phyloP scores from a whole-genome alignment of 257 asterid species.

The Phtheirospermum japonicum region DNA sequence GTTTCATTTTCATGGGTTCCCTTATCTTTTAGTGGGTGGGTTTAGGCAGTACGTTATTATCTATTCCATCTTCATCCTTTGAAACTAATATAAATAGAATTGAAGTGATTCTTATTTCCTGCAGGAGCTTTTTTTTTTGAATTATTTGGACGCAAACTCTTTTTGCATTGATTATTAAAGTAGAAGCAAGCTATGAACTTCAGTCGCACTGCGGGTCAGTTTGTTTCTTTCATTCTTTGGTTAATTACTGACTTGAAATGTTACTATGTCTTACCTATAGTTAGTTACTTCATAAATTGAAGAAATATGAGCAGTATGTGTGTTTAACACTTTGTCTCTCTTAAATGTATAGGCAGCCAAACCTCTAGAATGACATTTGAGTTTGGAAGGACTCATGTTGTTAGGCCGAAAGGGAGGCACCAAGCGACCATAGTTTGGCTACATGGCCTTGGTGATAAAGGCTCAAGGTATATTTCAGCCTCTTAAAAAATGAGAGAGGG shows the following conservation, averaged over 20 bases:
- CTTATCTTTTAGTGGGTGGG: conserved; percentile 26
- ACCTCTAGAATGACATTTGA: conserved; percentile 42
- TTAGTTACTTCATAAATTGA: not conserved
- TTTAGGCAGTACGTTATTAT: conserved; percentile 18
- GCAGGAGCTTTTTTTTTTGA: conserved; percentile 36
- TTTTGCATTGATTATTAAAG: conserved; percentile 14
- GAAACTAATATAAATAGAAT: conserved; percentile 38
- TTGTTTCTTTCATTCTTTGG: conserved; percentile 22
- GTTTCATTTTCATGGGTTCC: conserved; percentile 35
- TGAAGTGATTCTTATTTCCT: conserved; percentile 33
- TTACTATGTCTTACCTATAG: too few relatives aligned
- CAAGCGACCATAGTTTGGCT: conserved; percentile 89
- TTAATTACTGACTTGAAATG: conserved; percentile 5
- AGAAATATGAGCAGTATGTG: conserved; percentile 12
- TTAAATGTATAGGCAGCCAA: conserved; percentile 43
- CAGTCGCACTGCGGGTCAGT: conserved; percentile 45
- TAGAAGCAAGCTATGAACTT: conserved; percentile 50
- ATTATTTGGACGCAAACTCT: conserved; percentile 16
- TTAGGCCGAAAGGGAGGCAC: conserved; percentile 79
- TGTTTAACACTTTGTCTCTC: conserved; percentile 16
- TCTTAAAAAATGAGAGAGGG: not conserved
- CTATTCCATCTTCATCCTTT: conserved; percentile 35
- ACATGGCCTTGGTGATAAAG: conserved; percentile 83
- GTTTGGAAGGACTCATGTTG: conserved; percentile 85
- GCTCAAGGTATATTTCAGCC: conserved; percentile 54